Evolutionary conservation across 495 filamentous ascomycete genomes (phyloP).

Genomic region (Daldinia grandis): DNA sequence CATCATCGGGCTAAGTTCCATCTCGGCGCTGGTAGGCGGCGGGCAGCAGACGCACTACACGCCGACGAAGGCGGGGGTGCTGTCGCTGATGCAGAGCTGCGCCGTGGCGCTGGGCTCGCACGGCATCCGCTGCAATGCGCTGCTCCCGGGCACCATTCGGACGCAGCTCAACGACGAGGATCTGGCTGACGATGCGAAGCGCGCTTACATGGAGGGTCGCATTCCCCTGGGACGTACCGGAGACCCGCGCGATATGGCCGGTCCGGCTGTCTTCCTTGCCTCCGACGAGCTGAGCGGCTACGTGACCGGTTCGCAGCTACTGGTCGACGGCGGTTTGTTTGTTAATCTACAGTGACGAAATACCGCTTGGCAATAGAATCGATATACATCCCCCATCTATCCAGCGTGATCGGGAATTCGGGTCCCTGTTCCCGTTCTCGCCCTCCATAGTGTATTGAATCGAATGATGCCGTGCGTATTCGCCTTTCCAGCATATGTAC

Average conservation of each 20-base stretch:
- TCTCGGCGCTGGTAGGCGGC: conserved; percentile 85
- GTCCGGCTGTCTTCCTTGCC: conserved; percentile 87
- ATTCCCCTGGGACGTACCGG: conserved; percentile 83
- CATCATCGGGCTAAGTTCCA: conserved; percentile 86
- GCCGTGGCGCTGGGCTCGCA: conserved; percentile 82
- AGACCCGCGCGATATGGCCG: conserved; percentile 72
- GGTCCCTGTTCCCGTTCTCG: neutral
- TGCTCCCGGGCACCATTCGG: conserved; percentile 84
- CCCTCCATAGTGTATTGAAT: neutral
- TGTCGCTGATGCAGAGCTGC: conserved; percentile 84
- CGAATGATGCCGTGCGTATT: neutral
- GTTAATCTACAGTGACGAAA: conserved; percentile 64
- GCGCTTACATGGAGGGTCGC: conserved; percentile 81
- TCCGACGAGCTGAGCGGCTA: conserved; percentile 80
- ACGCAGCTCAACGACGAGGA: conserved; percentile 90
- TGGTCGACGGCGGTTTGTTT: conserved; percentile 84
- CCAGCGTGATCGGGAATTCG: neutral
- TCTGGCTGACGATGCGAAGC: conserved; percentile 73
- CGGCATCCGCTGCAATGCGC: conserved; percentile 82
- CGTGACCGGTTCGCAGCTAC: conserved; percentile 81
- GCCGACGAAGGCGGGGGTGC: conserved; percentile 86
- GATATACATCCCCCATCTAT: neutral
- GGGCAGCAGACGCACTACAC: conserved; percentile 86
- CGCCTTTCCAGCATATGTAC: neutral
- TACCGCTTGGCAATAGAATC: neutral